Evolutionary conservation across 805 yeast species (phyloP), one percentile per base, ranked within the genome.

Genomic region (Brettanomyces anomalus): DNA sequence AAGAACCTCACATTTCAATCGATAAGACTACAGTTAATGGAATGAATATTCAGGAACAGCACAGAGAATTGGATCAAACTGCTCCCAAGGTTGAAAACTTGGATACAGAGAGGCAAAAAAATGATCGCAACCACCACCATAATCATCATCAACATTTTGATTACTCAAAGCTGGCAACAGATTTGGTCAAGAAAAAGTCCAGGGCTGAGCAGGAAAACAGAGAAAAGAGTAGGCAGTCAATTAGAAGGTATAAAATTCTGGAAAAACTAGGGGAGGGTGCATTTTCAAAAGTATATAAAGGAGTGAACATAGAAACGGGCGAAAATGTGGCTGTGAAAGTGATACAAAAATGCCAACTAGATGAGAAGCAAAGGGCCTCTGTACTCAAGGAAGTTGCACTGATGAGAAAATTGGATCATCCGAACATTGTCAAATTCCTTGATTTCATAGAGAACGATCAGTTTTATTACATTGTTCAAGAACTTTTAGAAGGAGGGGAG

Each of bases 331-430:
- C 81, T 13, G 65, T 76, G 45, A 76, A 76, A 54, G 68, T 76
- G 36, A 81, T 88, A 47, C 74, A 82, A 46, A 86, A 85, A 60
- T 72, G 73, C 46, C 81, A 79, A 50, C 67, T 85, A 67, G 81
- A 81, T 53, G 61, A 64, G 37, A 67, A 72, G 39, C 85, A 79
- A 55, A 69, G 74, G 49, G 78, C 75, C 42, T 79, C 86, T 18
- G 94, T 85, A 3, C 64, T 80, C 46, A 85, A 86, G 54, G 97
- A 88, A 59, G 85, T 85, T 11, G 72, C 80, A 13, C 78, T 88
- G 34, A 81, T 84, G 78, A 71, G 79, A 58, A 80, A 76, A 52
- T 67, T 79, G 51, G 67, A 67, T 52, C 87, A 71, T 56, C 77
- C 79, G 5, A 78, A 84, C 54, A 68, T 84, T 43, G 85, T 82